Evolutionary conservation across 2,329 filamentous ascomycete species (phyloP).

Genomic region (Fusarium hainanense): DNA sequence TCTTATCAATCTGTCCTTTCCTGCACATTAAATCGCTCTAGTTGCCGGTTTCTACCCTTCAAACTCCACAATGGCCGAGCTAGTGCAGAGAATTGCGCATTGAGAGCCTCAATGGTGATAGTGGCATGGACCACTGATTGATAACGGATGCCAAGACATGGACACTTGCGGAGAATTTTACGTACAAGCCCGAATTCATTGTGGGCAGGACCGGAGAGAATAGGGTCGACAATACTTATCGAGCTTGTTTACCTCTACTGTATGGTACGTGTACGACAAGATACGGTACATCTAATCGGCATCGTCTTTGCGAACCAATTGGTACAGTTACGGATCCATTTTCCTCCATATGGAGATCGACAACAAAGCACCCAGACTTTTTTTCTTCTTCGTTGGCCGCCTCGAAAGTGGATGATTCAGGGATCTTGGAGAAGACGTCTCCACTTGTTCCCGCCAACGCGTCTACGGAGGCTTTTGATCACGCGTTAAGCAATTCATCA

Average conservation of each 20-base stretch:
- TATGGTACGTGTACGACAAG: neutral
- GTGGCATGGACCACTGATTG: slow-evolving; percentile 41
- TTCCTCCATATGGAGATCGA: slow-evolving; percentile 24
- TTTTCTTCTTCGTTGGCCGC: slow-evolving; percentile 22
- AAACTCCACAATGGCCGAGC: slow-evolving; percentile 8
- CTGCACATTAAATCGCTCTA: neutral
- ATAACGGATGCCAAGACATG: slow-evolving; percentile 33
- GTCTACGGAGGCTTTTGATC: slow-evolving; percentile 16
- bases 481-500: neutral
- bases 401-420: slow-evolving; percentile 34
- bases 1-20: slow-evolving; percentile 30
- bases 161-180: slow-evolving; percentile 23
- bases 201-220: slow-evolving; percentile 7
- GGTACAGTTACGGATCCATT: slow-evolving; percentile 1
- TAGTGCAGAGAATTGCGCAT: slow-evolving; percentile 30
- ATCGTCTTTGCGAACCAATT: neutral
- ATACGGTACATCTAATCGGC: neutral
- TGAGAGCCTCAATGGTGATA: slow-evolving; percentile 23
- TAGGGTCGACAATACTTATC: neutral
- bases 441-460: slow-evolving; percentile 32
- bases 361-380: slow-evolving; percentile 18
- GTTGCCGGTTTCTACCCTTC: slow-evolving; percentile 12
- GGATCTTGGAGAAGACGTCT: slow-evolving; percentile 10
- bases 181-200: slow-evolving; percentile 13
- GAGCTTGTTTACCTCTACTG: neutral